Evolutionary conservation across 1,139 yeast species (phyloP).

Genomic region (Yamadazyma conglobata): DNA sequence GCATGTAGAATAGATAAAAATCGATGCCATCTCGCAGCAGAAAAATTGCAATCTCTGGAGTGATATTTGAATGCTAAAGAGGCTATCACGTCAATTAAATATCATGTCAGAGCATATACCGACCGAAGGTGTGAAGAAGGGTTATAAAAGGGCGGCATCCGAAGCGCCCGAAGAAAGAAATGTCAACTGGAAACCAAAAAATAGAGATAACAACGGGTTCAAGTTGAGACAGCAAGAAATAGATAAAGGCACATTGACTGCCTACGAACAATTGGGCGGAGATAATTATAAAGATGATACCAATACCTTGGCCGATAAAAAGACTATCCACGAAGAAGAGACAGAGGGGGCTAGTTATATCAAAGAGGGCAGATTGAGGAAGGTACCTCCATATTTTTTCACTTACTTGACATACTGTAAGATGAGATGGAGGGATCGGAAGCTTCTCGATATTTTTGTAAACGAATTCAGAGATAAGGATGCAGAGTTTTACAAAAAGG

Average conservation of each 20-base stretch:
- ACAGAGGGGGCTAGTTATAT: constrained; percentile 50
- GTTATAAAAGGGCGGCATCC: constrained; percentile 22
- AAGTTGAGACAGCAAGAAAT: constrained; percentile 43
- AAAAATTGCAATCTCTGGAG: not conserved
- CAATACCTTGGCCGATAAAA: constrained; percentile 24
- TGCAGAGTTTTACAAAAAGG: constrained; percentile 60
- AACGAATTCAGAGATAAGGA: constrained; percentile 83
- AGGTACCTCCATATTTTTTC: constrained; percentile 81
- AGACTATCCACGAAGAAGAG: constrained; percentile 54
- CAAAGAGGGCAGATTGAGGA: constrained; percentile 60
- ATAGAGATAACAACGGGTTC: constrained; percentile 49
- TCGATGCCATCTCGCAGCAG: not conserved
- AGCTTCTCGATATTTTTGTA: constrained; percentile 72
- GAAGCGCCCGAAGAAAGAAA: constrained; percentile 17
- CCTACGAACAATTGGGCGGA: constrained; percentile 42
- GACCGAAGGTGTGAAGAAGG: constrained; percentile 7
- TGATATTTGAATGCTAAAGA: not conserved
- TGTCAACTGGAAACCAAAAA: constrained; percentile 16
- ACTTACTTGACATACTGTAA: constrained; percentile 92
- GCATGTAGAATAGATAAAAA: no score
- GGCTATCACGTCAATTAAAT: not conserved
- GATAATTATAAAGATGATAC: constrained; percentile 21
- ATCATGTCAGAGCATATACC: constrained; percentile 5
- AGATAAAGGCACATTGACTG: constrained; percentile 40
- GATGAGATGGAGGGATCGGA: constrained; percentile 83